Conservation (phyloP, 148 eudicot species). For the Rhododendron simsii region DNA sequence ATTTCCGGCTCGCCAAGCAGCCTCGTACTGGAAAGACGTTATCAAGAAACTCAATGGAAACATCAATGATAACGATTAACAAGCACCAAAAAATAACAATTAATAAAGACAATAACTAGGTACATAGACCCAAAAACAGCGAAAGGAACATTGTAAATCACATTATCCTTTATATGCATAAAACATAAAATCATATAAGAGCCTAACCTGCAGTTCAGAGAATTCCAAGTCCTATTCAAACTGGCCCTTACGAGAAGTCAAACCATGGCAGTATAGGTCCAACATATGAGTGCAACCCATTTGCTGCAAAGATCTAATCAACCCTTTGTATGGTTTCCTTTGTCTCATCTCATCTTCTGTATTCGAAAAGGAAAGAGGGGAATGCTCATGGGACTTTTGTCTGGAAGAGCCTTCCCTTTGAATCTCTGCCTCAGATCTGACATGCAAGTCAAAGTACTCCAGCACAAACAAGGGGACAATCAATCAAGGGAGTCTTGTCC, state of each 20-base stretch:
- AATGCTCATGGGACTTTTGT: constrained; percentile 26
- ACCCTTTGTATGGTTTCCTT: constrained; percentile 76
- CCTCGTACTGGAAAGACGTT: constrained; percentile 66
- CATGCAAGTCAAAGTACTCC: constrained; percentile 85
- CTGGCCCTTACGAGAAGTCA: constrained; percentile 67
- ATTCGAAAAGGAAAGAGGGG: constrained; percentile 22
- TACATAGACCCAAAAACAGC: not conserved
- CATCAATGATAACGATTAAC: not conserved
- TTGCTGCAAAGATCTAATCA: constrained; percentile 89
- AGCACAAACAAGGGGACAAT: not conserved
- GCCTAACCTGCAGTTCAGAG: constrained; percentile 84
- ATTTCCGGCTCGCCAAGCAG: constrained; percentile 97
- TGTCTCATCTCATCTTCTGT: constrained; percentile 40
- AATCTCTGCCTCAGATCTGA: constrained; percentile 41
- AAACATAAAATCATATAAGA: not conserved
- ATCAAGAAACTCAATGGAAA: not conserved
- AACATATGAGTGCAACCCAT: constrained; percentile 82
- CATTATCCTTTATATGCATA: not conserved
- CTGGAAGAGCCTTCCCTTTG: constrained; percentile 23
- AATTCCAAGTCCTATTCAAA: constrained; percentile 83
- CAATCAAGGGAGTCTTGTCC: no score
- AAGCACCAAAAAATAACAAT: not conserved
- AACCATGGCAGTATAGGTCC: constrained; percentile 89
- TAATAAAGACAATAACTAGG: not conserved
- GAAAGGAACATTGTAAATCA: not conserved